A percentile compares a stretch with the other conserved stretches of the same genome.
These are phyloP conservation scores for Ceriops decandra DNA, from an alignment of 345 rosid species.

Conservation along the genomic window DNA sequence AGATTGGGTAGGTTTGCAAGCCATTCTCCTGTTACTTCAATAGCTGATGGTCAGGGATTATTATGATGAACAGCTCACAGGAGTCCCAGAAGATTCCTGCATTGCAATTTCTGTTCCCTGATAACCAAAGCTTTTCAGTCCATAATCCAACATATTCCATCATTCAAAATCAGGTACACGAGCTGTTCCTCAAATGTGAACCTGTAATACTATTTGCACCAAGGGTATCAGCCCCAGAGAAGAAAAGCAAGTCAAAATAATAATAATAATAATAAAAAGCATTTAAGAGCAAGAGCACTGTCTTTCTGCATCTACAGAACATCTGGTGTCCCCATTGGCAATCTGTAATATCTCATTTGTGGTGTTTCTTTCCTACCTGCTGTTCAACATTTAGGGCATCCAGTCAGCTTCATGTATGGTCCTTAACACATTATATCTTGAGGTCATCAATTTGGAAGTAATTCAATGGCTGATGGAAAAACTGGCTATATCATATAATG, in stretches of 20 bases:
- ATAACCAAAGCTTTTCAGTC: constrained; percentile 31
- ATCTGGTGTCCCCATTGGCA: too few species aligned
- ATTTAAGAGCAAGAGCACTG: neutral
- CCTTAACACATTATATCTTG: too few species aligned
- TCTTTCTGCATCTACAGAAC: too few species aligned
- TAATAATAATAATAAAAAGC: neutral
- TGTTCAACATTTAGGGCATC: too few species aligned
- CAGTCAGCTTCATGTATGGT: too few species aligned
- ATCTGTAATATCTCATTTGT: too few species aligned
- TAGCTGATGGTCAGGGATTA: constrained; percentile 7
- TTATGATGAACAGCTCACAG: constrained; percentile 21
- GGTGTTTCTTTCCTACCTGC: too few species aligned
- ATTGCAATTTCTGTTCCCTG: constrained; percentile 25
- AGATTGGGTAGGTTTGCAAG: neutral
- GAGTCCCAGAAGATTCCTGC: constrained; percentile 23
- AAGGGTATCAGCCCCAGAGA: neutral
- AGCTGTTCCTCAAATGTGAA: neutral
- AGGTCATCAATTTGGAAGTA: neutral
- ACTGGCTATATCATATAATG: neutral
- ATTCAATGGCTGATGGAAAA: constrained; percentile 2
- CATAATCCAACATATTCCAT: constrained; percentile 26
- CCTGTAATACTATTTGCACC: neutral
- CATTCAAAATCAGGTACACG: constrained; percentile 26
- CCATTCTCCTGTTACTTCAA: constrained; percentile 2
- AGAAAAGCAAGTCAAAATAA: neutral